Evolutionary conservation across 306 rosid species (phyloP).

Genomic region (Spatholobus suberectus): DNA sequence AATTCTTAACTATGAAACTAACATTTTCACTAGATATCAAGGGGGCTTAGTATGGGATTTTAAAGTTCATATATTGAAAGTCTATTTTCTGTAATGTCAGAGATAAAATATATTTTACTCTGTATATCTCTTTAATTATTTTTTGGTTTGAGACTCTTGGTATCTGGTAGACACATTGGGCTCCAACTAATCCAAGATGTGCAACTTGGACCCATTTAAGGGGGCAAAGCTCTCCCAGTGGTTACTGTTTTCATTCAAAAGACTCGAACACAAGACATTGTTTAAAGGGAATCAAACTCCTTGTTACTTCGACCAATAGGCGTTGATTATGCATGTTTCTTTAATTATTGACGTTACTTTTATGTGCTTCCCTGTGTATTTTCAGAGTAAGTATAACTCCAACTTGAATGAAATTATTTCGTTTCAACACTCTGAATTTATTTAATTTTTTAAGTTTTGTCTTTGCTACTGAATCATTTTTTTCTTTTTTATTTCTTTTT

Average conservation of each 20-base stretch:
- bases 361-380: background rate
- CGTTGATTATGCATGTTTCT: background rate
- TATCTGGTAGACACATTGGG: background rate
- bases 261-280: background rate
- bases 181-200: background rate
- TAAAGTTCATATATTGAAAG: background rate
- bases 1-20: background rate
- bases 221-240: background rate
- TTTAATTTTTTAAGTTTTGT: slow-evolving; percentile 4
- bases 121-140: background rate
- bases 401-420: background rate
- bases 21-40: background rate
- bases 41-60: background rate
- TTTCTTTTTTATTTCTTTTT: too few species aligned
- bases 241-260: background rate
- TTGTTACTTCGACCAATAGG: background rate
- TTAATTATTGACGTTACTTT: background rate
- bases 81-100: background rate
- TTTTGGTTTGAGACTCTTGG: background rate
- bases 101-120: background rate
- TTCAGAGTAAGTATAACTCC: background rate
- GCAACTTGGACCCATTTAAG: background rate
- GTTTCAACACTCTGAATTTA: background rate
- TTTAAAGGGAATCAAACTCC: background rate
- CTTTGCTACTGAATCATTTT: background rate